Percentiles rank a stretch among this genome's conserved stretches.
Evolutionary conservation across 2,329 filamentous ascomycete genomes (phyloP).

Genomic region (Paecilomyces sp.): DNA sequence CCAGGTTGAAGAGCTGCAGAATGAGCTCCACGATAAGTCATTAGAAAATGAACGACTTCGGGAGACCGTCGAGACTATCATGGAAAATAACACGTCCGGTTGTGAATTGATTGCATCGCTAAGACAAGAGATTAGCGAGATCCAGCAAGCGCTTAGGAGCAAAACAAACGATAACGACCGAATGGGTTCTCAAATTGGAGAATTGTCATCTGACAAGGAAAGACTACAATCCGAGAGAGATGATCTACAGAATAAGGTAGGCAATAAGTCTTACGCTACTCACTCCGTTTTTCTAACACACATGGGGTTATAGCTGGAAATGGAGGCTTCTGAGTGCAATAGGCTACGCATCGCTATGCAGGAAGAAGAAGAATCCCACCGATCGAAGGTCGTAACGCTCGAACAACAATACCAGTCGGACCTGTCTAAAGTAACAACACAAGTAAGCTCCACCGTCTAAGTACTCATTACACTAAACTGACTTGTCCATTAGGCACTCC

Average conservation of each 20-base stretch:
- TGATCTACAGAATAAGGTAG: conserved; percentile 16
- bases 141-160: conserved; percentile 15
- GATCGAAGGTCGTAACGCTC: conserved; percentile 12
- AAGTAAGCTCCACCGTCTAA: conserved; percentile 13
- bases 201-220: conserved; percentile 14
- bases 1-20: conserved; percentile 34
- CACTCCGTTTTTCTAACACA: conserved; percentile 3
- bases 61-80: conserved; percentile 13
- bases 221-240: conserved; percentile 9
- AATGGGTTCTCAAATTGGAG: conserved; percentile 15
- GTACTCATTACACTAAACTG: not conserved
- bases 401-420: conserved; percentile 14
- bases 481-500: conserved; percentile 1
- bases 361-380: conserved; percentile 13
- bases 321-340: conserved; percentile 14
- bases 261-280: not conserved
- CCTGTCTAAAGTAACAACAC: conserved; percentile 9
- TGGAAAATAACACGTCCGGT: conserved; percentile 16
- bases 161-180: conserved; percentile 14
- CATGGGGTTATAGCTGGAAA: conserved; percentile 13
- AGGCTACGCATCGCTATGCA: conserved; percentile 13
- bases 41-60: conserved; percentile 14
- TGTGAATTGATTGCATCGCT: conserved; percentile 15
- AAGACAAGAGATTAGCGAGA: conserved; percentile 15
- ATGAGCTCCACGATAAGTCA: conserved; percentile 20